Evolutionary conservation across 306 rosid species (phyloP), one percentile per base, ranked within the genome.

Genomic region (Cyamopsis tetragonoloba): DNA sequence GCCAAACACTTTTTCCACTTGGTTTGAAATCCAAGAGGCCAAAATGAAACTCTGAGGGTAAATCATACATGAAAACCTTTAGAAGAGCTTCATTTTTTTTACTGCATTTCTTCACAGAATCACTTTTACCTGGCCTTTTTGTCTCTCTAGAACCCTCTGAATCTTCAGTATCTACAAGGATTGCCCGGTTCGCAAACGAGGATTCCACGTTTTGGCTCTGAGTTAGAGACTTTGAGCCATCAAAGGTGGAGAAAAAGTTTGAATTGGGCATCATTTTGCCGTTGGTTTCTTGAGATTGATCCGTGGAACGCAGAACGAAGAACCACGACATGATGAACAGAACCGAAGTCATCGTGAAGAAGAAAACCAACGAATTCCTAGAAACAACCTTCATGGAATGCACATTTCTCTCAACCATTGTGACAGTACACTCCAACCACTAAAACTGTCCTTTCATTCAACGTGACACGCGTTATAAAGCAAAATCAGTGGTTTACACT

Each of bases 51-150:
- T 87, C 80, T 0, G 81, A 66, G 8, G 89, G 77, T 26, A 89
- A 78, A 77, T 89, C 91, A 66, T 87, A 85, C 95, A 89, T 85
- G 79, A 81, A 89, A 66, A 85, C 89, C 79, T 83, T 87, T 11
- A 89, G 79, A 77, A 70, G 62, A 50, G 7, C 8, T 4, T 57
- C 55, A 24, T 70, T 75, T 43, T 53, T 62, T 35, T 30, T 68
- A 28, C 35, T 22, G 38, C 88, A 78, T 31, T 4, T 1, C 44
- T 63, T 74, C 3, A 70, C 32, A n/a, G 19, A 77, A 41, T 20
- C 49, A 14, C 30, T 69, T 64, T 43, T 57, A 10, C 7, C 41
- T 7, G 42, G 12, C 13, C 15, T 43, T 56, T 69, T 11, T 27
- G 64, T 43, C 37, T 24, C 58, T 4, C 11, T 53, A 15, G 67